A percentile compares a stretch with the other conserved stretches of the same genome.
Evolutionary conservation across 2,329 filamentous ascomycete genomes (phyloP).

Genomic region (Huntiella bhutanensis): DNA sequence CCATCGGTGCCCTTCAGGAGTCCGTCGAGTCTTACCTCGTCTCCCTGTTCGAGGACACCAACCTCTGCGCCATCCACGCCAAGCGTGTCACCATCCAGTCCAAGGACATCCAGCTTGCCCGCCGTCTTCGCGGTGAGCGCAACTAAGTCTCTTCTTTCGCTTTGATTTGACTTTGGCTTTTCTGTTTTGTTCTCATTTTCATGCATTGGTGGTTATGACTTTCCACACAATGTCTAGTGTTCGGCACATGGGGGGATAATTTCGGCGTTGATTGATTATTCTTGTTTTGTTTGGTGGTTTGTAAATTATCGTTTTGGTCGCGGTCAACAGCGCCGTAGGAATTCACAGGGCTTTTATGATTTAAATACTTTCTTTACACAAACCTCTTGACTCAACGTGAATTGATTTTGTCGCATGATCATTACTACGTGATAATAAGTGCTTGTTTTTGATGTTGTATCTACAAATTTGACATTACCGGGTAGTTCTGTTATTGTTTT

Average conservation of each 20-base stretch:
- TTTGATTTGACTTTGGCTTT: slow-evolving; percentile 3
- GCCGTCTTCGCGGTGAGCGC: slow-evolving; percentile 84
- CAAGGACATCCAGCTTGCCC: slow-evolving; percentile 93
- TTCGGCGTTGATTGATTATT: slow-evolving; percentile 11
- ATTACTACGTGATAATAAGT: neutral
- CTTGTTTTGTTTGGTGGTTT: slow-evolving; percentile 11
- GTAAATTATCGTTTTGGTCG: slow-evolving; percentile 12
- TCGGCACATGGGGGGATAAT: slow-evolving; percentile 10
- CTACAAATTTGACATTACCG: neutral
- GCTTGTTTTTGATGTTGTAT: neutral
- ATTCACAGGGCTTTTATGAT: slow-evolving; percentile 10
- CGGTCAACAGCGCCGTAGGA: slow-evolving; percentile 11
- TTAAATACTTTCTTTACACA: slow-evolving; percentile 2
- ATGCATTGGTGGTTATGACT: slow-evolving; percentile 5
- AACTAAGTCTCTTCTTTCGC: slow-evolving; percentile 36
- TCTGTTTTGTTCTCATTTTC: slow-evolving; percentile 5
- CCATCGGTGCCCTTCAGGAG: slow-evolving; percentile 94
- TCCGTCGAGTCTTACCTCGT: slow-evolving; percentile 97
- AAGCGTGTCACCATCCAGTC: slow-evolving; percentile 98
- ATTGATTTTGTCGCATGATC: neutral
- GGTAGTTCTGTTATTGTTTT: neutral
- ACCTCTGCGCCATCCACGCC: slow-evolving; percentile 95
- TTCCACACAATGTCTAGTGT: slow-evolving; percentile 10
- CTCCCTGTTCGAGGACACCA: slow-evolving; percentile 95
- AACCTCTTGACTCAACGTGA: slow-evolving; percentile 1